phyloP scores from a whole-genome alignment of 148 eudicot species.

The Vaccinium darrowii region DNA sequence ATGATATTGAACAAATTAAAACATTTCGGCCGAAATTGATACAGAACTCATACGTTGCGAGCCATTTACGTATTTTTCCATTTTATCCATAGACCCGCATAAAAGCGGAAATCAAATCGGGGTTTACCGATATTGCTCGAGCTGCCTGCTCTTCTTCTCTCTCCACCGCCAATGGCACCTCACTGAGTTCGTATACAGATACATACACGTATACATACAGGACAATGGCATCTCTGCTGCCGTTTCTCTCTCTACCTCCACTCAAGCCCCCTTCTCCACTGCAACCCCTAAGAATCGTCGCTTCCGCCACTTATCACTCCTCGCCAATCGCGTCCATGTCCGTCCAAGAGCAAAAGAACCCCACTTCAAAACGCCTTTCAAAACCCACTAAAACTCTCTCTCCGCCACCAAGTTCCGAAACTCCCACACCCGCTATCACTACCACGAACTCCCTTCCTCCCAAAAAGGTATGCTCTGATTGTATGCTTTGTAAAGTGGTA shows the following conservation, averaged over 20 bases:
- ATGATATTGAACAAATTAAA: not conserved
- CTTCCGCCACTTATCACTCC: not conserved
- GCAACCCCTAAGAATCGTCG: conserved; percentile 2
- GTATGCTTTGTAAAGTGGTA: not conserved
- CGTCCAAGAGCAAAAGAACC: conserved; percentile 7
- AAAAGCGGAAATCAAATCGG: not conserved
- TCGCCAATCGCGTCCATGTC: not conserved
- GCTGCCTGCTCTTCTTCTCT: not conserved
- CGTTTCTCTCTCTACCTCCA: not conserved
- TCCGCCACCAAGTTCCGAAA: not conserved
- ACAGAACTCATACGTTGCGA: not conserved
- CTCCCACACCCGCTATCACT: not conserved
- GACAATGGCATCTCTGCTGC: conserved; percentile 7
- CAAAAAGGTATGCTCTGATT: conserved; percentile 15
- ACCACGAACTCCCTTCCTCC: conserved; percentile 8
- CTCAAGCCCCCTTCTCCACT: conserved; percentile 8
- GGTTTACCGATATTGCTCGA: not conserved
- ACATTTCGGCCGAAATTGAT: not conserved
- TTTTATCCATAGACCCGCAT: not conserved
- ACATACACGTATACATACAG: not conserved
- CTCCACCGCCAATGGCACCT: not conserved
- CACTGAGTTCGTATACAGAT: not conserved
- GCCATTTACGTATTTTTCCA: not conserved
- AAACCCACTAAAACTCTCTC: conserved; percentile 12
- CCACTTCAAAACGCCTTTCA: conserved; percentile 13